These are phyloP conservation scores for Pythium scleroteichum DNA, from an alignment of 352 stramenopile species.

Conservation along the genomic window DNA sequence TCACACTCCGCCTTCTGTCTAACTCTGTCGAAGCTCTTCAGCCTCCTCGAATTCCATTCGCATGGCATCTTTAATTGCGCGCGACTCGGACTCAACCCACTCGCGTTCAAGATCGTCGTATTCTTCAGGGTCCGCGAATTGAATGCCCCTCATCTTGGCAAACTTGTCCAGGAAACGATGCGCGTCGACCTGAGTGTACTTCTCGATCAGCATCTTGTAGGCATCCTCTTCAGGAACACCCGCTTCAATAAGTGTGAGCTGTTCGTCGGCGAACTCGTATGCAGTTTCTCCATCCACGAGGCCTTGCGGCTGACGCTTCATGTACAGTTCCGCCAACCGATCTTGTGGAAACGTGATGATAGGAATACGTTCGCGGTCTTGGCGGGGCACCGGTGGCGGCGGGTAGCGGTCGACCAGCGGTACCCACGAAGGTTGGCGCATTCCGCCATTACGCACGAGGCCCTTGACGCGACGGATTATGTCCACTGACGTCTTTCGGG, in stretches of 20 bases:
- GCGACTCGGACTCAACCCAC: conserved; percentile 79
- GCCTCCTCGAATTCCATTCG: conserved; percentile 82
- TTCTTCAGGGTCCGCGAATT: conserved; percentile 74
- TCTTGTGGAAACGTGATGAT: conserved; percentile 86
- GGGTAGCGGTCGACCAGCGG: conserved; percentile 76
- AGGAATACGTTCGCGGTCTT: conserved; percentile 74
- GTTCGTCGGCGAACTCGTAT: conserved; percentile 87
- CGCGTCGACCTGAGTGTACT: conserved; percentile 82
- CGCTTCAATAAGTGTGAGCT: conserved; percentile 84
- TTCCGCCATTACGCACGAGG: conserved; percentile 76
- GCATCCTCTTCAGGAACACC: conserved; percentile 79
- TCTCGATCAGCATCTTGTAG: conserved; percentile 77
- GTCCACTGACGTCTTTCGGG: conserved; percentile 73
- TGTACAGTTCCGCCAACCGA: conserved; percentile 80
- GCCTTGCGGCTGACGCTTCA: conserved; percentile 65
- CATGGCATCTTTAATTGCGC: conserved; percentile 84
- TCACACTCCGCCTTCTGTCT: conserved; percentile 7
- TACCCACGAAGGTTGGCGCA: conserved; percentile 71
- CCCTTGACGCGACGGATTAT: conserved; percentile 82
- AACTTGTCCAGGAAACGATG: conserved; percentile 86
- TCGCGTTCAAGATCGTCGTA: conserved; percentile 82
- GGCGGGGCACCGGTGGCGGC: conserved; percentile 65
- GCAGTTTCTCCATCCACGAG: conserved; percentile 77
- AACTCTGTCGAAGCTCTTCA: conserved; percentile 71
- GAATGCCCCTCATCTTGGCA: conserved; percentile 71